Base-by-base conservation (phyloP, 2,329 filamentous ascomycete species). In the Pseudocercospora cruenta region DNA sequence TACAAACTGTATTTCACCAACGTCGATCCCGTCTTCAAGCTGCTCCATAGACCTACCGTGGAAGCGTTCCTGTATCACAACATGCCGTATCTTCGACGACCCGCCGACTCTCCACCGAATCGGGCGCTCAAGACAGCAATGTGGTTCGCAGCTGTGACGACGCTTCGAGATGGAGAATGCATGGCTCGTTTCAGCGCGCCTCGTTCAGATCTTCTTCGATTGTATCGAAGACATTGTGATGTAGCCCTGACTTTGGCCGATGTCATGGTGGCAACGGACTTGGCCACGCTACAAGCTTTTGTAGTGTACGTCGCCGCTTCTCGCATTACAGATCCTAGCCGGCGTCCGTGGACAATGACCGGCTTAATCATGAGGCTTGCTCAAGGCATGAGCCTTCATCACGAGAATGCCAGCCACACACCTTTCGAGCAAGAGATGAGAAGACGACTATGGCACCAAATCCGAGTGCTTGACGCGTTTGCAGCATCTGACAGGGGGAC, bases 121-220 rank as follows among this genome's bases (percentile, higher is more conserved):
- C 60, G 67, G 21, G 72, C 72, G 1, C 55, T 76, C 14, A 73
- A 71, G 60, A 69, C 68, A 16, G 66, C 70, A 7, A 61, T 74
- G n/a, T 75, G 71, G 70, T 75, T 75, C 59, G 69, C 73, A n/a
- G 74, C 72, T 10, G 63, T 73, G 12, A 74, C 70, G n/a, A 73
- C 72, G 16, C 61, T 76, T 16, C 63, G 65, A 12, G 74, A 77
- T 36, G 66, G 67, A 5, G 72, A 76, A 39, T 75, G 73, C 45
- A 62, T 67, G 7, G 58, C 54, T 9, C 67, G 67, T 1, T 71
- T 73, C 31, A 63, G 63, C 4, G 49, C 62, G 28, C 19, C 67
- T 9, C 66, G 69, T 49, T n/a, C 57, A 2, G 68, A 71, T 16
- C 65, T 74, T 19, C 57, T 73, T 26, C 65, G 69, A 21, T 68